A percentile compares a stretch with the other conserved stretches of the same genome.
These are phyloP conservation scores for Pirum gemmata DNA, from an alignment of 78 protist genomes.

Conservation along the genomic window DNA sequence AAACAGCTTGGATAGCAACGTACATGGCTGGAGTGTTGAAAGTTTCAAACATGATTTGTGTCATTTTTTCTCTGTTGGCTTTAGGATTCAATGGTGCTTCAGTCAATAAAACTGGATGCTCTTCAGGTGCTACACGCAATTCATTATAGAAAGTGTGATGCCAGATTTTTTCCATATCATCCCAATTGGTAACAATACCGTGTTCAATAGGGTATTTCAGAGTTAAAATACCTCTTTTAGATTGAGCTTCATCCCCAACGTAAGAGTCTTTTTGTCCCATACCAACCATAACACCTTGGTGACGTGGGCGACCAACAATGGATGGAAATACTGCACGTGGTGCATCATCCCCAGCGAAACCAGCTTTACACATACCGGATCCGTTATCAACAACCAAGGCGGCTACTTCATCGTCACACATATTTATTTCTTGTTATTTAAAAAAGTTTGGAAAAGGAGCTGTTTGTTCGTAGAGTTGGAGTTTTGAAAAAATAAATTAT, in stretches of 20 bases:
- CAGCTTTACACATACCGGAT: conserved; percentile 91
- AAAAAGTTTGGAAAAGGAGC: background rate
- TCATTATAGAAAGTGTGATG: conserved; percentile 89
- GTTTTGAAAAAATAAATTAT: too few relatives aligned
- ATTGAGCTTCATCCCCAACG: conserved; percentile 81
- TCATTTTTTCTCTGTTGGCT: conserved; percentile 88
- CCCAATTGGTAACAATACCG: conserved; percentile 98
- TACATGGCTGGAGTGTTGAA: conserved; percentile 85
- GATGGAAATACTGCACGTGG: conserved; percentile 62
- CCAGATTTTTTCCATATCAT: conserved; percentile 94
- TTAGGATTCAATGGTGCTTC: conserved; percentile 94
- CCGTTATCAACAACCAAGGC: conserved; percentile 84
- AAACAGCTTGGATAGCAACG: conserved; percentile 76
- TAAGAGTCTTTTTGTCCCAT: conserved; percentile 69
- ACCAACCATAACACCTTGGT: conserved; percentile 59
- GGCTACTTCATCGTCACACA: conserved; percentile 48
- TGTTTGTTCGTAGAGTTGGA: too few relatives aligned
- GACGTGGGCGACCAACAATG: conserved; percentile 77
- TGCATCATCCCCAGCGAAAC: conserved; percentile 60
- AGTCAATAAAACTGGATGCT: conserved; percentile 89
- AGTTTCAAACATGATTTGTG: conserved; percentile 91
- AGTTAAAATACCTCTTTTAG: conserved; percentile 68
- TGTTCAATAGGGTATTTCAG: conserved; percentile 87
- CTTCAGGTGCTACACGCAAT: conserved; percentile 88
- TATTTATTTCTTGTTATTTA: background rate